Conservation (phyloP, 1,284 basidiomycete genomes). For the Heterobasidion occidentale region DNA sequence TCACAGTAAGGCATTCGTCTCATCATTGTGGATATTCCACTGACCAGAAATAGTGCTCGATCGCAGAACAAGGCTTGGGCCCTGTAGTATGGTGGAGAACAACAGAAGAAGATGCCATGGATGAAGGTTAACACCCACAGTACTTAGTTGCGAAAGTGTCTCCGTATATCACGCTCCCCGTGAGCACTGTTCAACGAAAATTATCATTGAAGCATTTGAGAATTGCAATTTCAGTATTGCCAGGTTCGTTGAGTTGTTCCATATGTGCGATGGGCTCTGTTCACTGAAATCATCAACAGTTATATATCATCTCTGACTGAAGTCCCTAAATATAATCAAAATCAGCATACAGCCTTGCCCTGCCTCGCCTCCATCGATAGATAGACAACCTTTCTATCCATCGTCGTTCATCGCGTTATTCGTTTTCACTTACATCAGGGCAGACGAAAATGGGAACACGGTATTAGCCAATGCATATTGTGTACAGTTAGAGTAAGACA, state of each 20-base stretch:
- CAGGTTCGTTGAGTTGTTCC: too few relatives aligned
- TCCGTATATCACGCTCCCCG: not conserved
- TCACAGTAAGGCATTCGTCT: conserved; percentile 47
- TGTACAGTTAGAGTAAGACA: not conserved
- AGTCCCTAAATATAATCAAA: too few relatives aligned
- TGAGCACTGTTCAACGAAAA: too few relatives aligned
- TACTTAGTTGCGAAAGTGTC: not conserved
- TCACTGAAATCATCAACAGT: too few relatives aligned
- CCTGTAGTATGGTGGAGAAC: conserved; percentile 67
- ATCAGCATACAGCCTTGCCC: too few relatives aligned
- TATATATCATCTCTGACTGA: too few relatives aligned
- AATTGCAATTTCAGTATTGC: too few relatives aligned
- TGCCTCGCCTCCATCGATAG: too few relatives aligned
- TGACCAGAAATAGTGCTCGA: conserved; percentile 60
- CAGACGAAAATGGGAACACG: not conserved
- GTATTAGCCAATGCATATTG: not conserved
- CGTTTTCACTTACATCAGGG: not conserved
- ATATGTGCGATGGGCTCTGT: too few relatives aligned
- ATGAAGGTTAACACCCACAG: conserved; percentile 21
- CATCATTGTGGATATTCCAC: not conserved
- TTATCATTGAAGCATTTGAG: too few relatives aligned
- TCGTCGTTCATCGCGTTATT: not conserved
- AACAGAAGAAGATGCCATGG: conserved; percentile 32
- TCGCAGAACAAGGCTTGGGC: conserved; percentile 86
- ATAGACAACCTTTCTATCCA: not conserved